phyloP scores from a whole-genome alignment of 768 basidiomycete species.

The Hortiboletus campestris region DNA sequence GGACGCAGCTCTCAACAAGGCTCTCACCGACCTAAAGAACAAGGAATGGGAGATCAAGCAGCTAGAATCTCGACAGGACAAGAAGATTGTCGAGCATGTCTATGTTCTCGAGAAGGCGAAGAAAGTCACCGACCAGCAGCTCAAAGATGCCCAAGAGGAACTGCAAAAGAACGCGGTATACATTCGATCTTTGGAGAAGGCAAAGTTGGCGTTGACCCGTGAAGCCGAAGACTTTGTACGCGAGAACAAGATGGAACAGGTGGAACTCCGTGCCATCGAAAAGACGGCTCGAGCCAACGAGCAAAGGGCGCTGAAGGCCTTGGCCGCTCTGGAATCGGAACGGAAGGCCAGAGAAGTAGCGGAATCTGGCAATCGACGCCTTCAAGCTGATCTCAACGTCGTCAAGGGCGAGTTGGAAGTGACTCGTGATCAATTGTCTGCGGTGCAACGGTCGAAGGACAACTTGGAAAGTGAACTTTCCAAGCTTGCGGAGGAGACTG shows the following conservation, averaged over 20 bases:
- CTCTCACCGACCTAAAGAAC: conserved; percentile 72
- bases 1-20: conserved; percentile 79
- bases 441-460: conserved; percentile 60
- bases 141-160: conserved; percentile 77
- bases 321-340: conserved; percentile 65
- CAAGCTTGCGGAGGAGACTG: conserved; percentile 59
- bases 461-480: conserved; percentile 67
- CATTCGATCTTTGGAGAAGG: conserved; percentile 85
- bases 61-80: conserved; percentile 84
- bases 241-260: conserved; percentile 69
- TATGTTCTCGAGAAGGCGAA: conserved; percentile 96
- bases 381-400: conserved; percentile 60
- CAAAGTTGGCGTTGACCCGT: conserved; percentile 64
- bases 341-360: conserved; percentile 61
- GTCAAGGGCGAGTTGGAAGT: conserved; percentile 56
- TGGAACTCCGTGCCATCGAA: conserved; percentile 65
- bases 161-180: conserved; percentile 69
- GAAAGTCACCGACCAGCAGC: conserved; percentile 87
- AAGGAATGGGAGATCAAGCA: conserved; percentile 87
- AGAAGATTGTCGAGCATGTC: conserved; percentile 98
- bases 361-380: conserved; percentile 56
- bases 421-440: conserved; percentile 48
- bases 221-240: conserved; percentile 83
- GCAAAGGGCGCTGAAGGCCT: conserved; percentile 53
- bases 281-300: conserved; percentile 63